Percentiles rank a stretch among this genome's conserved stretches.
These are phyloP conservation scores for Aspergillus uvarum DNA, from an alignment of 2,329 filamentous ascomycete genomes.

Conservation along the genomic window DNA sequence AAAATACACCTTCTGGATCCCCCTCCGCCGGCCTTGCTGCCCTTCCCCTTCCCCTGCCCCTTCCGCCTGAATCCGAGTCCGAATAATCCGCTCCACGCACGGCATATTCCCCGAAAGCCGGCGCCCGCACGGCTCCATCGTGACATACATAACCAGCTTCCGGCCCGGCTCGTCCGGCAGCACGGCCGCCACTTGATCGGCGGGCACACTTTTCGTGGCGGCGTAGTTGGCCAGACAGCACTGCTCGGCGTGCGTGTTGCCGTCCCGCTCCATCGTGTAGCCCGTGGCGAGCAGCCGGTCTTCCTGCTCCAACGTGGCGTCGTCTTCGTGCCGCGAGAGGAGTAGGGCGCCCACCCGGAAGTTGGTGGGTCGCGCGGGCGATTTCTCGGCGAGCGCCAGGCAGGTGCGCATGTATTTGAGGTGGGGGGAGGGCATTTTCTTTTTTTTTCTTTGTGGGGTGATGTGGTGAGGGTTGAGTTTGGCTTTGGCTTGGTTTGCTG, in stretches of 20 bases:
- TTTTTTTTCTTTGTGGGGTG: not conserved
- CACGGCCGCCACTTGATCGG: constrained; percentile 44
- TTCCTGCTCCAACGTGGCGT: constrained; percentile 23
- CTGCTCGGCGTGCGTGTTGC: constrained; percentile 96
- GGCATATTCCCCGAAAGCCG: constrained; percentile 48
- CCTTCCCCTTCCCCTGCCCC: too few species aligned
- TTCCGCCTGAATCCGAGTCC: too few species aligned
- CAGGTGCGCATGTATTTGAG: constrained; percentile 65
- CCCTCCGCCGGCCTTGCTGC: too few species aligned
- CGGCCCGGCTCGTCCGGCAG: constrained; percentile 40
- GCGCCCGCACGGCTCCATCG: constrained; percentile 64
- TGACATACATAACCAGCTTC: constrained; percentile 74
- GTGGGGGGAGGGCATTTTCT: constrained; percentile 30
- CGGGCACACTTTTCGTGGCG: constrained; percentile 32
- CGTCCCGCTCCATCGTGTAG: constrained; percentile 84
- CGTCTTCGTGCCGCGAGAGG: constrained; percentile 46
- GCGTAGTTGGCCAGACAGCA: constrained; percentile 75
- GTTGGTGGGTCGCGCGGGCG: constrained; percentile 84
- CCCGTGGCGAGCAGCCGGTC: constrained; percentile 70
- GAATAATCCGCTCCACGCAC: constrained; percentile 73
- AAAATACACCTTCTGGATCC: constrained; percentile 69
- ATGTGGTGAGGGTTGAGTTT: not conserved
- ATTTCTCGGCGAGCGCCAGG: constrained; percentile 72
- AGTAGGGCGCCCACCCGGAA: constrained; percentile 95
- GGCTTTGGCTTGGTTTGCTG: too few species aligned